Evolutionary conservation across 805 yeast genomes (phyloP), one percentile per base, ranked within the genome.

Genomic region (Priceomyces medius): DNA sequence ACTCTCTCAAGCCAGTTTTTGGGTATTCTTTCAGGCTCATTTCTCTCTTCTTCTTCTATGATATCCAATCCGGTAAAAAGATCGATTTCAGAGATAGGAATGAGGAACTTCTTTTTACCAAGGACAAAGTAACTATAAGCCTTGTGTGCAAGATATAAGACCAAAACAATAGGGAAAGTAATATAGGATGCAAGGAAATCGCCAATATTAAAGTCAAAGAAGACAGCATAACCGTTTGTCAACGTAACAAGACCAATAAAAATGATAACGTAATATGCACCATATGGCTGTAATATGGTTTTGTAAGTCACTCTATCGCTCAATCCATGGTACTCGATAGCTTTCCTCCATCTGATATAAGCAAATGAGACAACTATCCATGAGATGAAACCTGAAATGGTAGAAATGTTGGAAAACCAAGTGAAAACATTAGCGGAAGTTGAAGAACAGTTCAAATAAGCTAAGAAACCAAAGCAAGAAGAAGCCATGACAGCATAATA

Each of bases 141-240:
- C 51, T 78, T 76, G 62, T 83, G 88, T 5, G 81, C 85, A 33
- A 75, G 46, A 58, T 78, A 83, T 34, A 84, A 64, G 3, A 63
- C 63, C 3, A 76, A 45, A 47, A 79, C 72, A 43, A 77, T 69
- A 26, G 84, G 86, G 37, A 84, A 55, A 0, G 88, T 83, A 45
- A 84, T 70, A 61, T 84, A 84, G 7, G 89, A 85, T 24, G 90
- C 89, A 38, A 84, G 63, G 51, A 84, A 84, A 57, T 81, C 82
- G 5, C 76, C 59, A 1, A 60, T 73, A 10, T 68, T 71, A 69
- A 81, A 81, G 14, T 70, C 71, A 45, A 84, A 74, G 61, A 84
- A 83, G 4, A 79, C 83, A 2, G 76, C 81, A 55, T 81, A 85
- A 42, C 90, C 90, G 51, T 85, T 84, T n/a, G 89, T 83, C 35